These are phyloP conservation scores for Calocybe cyanea DNA, from an alignment of 768 basidiomycete genomes.

Conservation along the genomic window DNA sequence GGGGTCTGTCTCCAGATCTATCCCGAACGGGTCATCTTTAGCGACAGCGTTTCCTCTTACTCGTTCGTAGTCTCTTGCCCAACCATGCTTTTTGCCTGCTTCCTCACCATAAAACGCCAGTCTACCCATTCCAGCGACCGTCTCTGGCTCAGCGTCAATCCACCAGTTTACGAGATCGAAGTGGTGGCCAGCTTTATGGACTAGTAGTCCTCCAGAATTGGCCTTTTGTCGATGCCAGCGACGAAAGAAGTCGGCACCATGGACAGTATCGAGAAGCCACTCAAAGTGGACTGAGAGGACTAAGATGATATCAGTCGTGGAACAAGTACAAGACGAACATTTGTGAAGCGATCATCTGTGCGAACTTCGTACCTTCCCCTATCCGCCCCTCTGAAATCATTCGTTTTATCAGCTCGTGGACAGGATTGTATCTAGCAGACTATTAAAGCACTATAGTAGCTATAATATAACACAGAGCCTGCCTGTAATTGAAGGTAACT, in stretches of 20 bases:
- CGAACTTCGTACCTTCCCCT: constrained; percentile 40
- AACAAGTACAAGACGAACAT: not conserved
- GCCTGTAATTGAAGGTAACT: constrained; percentile 42
- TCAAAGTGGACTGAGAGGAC: constrained; percentile 50
- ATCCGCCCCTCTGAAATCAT: constrained; percentile 43
- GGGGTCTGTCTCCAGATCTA: constrained; percentile 40
- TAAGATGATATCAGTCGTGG: constrained; percentile 12
- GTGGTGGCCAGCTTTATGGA: constrained; percentile 43
- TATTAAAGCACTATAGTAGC: too few relatives aligned
- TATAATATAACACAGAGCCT: not conserved
- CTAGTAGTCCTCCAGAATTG: constrained; percentile 41
- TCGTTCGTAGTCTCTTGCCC: constrained; percentile 42
- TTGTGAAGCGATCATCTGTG: not conserved
- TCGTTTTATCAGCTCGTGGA: constrained; percentile 46
- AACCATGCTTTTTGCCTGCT: constrained; percentile 41
- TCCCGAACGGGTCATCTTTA: constrained; percentile 44
- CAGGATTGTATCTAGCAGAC: constrained; percentile 38
- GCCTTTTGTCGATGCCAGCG: constrained; percentile 45
- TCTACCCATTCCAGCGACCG: constrained; percentile 43
- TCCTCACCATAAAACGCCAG: constrained; percentile 45
- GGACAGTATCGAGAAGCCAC: constrained; percentile 50
- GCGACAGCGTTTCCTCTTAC: constrained; percentile 42
- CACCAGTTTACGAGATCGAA: constrained; percentile 56
- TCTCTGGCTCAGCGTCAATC: constrained; percentile 43
- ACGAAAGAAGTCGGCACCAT: constrained; percentile 51